Evolutionary conservation across 371 early-diverging fungal genomes (phyloP), one percentile per base, ranked within the genome.

Genomic region (Fennellomyces sp.): DNA sequence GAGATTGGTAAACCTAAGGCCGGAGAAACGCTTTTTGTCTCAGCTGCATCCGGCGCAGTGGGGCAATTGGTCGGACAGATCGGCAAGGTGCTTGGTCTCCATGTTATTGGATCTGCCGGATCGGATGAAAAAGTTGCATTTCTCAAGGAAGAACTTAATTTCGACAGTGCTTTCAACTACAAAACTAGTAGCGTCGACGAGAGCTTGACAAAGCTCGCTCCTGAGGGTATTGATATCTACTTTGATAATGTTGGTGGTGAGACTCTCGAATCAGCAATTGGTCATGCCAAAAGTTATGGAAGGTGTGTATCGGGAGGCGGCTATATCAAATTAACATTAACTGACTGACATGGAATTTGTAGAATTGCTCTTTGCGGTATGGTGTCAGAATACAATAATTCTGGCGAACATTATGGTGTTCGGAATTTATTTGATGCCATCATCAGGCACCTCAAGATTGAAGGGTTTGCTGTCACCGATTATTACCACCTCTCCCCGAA

Each of bases 161-260:
- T 88, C 45, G 91, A 92, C 66, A 85, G 65, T 6, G 93, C 88
- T 12, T 92, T 93, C 81, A 93, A 93, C 81, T 93, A 93, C 84
- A 93, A 91, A 76, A 90, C 81, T 2, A n/a, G n/a, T n/a, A n/a
- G n/a, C n/a, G n/a, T n/a, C n/a, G 75, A 74, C 28, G 83, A 81
- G 30, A 63, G 54, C 21, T 52, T 62, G 7, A 70, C 67, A 6
- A 76, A 75, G 5, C 69, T 90, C 23, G 50, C 33, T 2, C 90
- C 88, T 8, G 78, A 83, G 7, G 94, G 92, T 35, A 82, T 92
- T 51, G 91, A 91, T 60, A 80, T 88, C 50, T 90, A 90, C 67
- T 91, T 81, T 68, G 91, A 91, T 47, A 77, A 86, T 57, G 89
- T 91, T 11, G 89, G 89, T 49, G 91, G 90, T 33, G 80, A 83